Conservation (phyloP, 2,329 filamentous ascomycete species). For the Aaosphaeria pasadenensis region DNA sequence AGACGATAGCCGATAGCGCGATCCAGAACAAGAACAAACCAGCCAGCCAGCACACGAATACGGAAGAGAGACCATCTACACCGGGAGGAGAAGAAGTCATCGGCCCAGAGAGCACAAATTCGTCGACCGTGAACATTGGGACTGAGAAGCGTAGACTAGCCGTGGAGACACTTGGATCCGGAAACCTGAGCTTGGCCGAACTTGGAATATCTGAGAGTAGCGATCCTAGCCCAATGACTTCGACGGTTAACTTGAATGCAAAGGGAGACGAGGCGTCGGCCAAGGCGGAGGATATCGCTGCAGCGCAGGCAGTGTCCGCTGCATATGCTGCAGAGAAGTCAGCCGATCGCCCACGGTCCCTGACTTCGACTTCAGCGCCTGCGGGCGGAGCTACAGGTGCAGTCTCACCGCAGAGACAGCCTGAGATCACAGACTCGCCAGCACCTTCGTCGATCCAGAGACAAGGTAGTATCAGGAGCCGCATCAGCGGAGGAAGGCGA, state of each 20-base stretch:
- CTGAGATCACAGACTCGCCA: slow-evolving; percentile 62
- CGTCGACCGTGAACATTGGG: slow-evolving; percentile 12
- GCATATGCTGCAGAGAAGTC: slow-evolving; percentile 53
- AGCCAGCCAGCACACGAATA: slow-evolving; percentile 36
- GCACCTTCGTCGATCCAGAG: slow-evolving; percentile 51
- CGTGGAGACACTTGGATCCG: slow-evolving; percentile 83
- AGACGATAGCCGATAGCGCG: slow-evolving; percentile 66
- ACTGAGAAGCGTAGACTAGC: slow-evolving; percentile 61
- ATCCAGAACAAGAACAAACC: slow-evolving; percentile 51
- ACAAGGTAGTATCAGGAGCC: slow-evolving; percentile 51
- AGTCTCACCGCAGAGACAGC: slow-evolving; percentile 58
- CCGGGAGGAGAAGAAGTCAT: slow-evolving; percentile 43
- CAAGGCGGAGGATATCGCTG: slow-evolving; percentile 58
- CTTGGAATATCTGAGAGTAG: slow-evolving; percentile 71
- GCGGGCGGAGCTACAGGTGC: slow-evolving; percentile 16
- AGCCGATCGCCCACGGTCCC: slow-evolving; percentile 38
- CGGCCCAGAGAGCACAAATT: slow-evolving; percentile 24
- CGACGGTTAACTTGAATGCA: slow-evolving; percentile 56
- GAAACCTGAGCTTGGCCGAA: slow-evolving; percentile 85
- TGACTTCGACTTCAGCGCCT: slow-evolving; percentile 32
- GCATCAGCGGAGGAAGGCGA: slow-evolving; percentile 50
- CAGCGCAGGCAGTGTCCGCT: slow-evolving; percentile 59
- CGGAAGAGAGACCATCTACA: slow-evolving; percentile 21
- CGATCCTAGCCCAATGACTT: slow-evolving; percentile 55
- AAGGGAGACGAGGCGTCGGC: slow-evolving; percentile 52